Conservation (phyloP, 2,329 filamentous ascomycete species). For the Aspergillus thermomutatus region DNA sequence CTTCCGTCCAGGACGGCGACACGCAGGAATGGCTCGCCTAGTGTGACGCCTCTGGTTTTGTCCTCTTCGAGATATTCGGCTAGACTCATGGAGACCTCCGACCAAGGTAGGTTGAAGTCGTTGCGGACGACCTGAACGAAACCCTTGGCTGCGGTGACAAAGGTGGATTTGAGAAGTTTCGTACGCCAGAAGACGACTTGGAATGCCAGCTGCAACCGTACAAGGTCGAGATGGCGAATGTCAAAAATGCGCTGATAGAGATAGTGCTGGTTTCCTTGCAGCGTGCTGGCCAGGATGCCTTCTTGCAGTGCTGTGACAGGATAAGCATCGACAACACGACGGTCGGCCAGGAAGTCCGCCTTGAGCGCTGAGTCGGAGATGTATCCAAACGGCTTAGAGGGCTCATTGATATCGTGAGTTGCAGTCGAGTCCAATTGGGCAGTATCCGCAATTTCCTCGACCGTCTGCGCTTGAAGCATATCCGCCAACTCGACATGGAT, state of each 20-base stretch:
- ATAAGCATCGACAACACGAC: slow-evolving; percentile 2
- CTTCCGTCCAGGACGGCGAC: neutral
- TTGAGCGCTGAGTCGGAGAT: neutral
- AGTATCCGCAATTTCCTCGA: slow-evolving; percentile 1
- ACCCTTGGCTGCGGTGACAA: neutral
- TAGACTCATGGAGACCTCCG: neutral
- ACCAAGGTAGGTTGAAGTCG: slow-evolving; percentile 2
- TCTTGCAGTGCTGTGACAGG: slow-evolving; percentile 4
- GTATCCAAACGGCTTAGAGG: neutral
- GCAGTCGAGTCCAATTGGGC: neutral
- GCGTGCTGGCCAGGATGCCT: slow-evolving; percentile 3
- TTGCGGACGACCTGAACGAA: slow-evolving; percentile 2
- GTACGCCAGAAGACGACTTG: neutral
- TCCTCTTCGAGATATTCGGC: neutral
- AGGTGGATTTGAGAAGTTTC: neutral
- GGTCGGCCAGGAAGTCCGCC: neutral
- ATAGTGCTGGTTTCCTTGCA: neutral
- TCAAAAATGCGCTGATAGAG: slow-evolving; percentile 4
- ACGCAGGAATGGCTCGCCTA: neutral
- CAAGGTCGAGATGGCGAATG: slow-evolving; percentile 1
- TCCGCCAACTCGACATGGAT: slow-evolving; percentile 3
- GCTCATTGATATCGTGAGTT: neutral
- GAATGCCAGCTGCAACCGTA: neutral
- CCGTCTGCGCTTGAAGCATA: neutral
- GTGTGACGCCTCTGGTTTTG: neutral